phyloP scores from a whole-genome alignment of 2,329 filamentous ascomycete species.

The Epichloe brachyelytri region DNA sequence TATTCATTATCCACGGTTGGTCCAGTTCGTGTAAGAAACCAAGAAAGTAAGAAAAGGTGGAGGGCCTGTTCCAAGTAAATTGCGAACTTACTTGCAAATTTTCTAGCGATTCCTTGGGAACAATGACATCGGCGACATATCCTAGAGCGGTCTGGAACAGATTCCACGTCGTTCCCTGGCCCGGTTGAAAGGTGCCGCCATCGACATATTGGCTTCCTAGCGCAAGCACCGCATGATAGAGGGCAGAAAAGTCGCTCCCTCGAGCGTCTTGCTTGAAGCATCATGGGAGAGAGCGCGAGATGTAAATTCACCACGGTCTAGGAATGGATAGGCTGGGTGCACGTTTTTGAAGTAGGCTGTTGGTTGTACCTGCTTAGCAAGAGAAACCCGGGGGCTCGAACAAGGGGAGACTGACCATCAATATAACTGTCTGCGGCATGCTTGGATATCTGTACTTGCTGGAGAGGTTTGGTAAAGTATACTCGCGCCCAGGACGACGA shows the following conservation, averaged over 20 bases:
- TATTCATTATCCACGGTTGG: neutral
- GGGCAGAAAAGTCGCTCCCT: conserved; percentile 15
- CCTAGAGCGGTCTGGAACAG: conserved; percentile 11
- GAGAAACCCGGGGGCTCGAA: neutral
- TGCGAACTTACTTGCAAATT: conserved; percentile 1
- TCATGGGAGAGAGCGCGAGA: neutral
- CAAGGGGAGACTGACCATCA: neutral
- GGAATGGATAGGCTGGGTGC: conserved; percentile 24
- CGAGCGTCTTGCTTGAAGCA: neutral
- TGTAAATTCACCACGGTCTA: conserved; percentile 12
- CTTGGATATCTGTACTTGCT: neutral
- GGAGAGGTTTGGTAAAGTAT: neutral
- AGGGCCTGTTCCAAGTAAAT: no score
- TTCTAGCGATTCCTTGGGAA: conserved; percentile 1
- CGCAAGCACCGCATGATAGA: conserved; percentile 21
- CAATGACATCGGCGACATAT: conserved; percentile 8
- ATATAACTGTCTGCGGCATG: conserved; percentile 1
- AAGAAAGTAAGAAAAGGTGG: no score
- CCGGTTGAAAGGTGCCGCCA: conserved; percentile 9
- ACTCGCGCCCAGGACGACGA: conserved; percentile 1
- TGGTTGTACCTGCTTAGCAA: neutral
- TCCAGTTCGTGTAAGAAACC: no score
- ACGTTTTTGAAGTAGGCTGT: conserved; percentile 23
- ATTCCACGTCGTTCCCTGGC: conserved; percentile 9
- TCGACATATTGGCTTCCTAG: conserved; percentile 21